Evolutionary conservation across 2,329 filamentous ascomycete genomes (phyloP).

Genomic region (Calonectria fujianensis): DNA sequence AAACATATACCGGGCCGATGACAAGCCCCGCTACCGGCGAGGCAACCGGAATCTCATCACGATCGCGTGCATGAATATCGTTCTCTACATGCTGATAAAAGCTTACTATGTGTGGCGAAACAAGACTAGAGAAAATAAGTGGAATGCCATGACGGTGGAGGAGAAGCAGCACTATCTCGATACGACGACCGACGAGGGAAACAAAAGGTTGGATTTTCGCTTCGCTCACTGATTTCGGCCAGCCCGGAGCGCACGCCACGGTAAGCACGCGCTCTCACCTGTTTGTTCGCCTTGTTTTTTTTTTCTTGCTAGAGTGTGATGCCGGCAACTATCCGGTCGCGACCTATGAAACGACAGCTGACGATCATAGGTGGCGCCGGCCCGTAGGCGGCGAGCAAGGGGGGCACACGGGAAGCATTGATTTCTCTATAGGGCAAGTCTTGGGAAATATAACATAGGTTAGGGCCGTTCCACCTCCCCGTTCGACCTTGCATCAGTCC

Average conservation of each 20-base stretch:
- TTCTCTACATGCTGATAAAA: slow-evolving; percentile 64
- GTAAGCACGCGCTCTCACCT: slow-evolving; percentile 24
- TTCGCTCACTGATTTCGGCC: slow-evolving; percentile 37
- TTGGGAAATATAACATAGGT: slow-evolving; percentile 9
- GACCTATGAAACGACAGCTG: slow-evolving; percentile 22
- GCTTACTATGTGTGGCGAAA: slow-evolving; percentile 64
- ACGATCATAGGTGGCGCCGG: slow-evolving; percentile 26
- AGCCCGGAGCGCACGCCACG: slow-evolving; percentile 28
- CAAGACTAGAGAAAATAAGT: slow-evolving; percentile 34
- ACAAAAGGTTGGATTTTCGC: slow-evolving; percentile 43
- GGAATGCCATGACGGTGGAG: slow-evolving; percentile 40
- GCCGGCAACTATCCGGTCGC: slow-evolving; percentile 37
- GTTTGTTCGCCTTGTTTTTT: slow-evolving; percentile 6
- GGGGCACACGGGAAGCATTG: slow-evolving; percentile 9
- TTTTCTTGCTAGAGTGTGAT: slow-evolving; percentile 1
- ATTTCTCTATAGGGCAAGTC: slow-evolving; percentile 8
- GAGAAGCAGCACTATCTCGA: slow-evolving; percentile 25
- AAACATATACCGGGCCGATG: slow-evolving; percentile 69
- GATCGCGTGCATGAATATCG: slow-evolving; percentile 51
- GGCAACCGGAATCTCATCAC: slow-evolving; percentile 64
- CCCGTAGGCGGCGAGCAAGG: slow-evolving; percentile 15
- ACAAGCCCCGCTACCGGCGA: slow-evolving; percentile 64
- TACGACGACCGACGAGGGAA: slow-evolving; percentile 42
- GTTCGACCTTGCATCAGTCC: slow-evolving; percentile 30
- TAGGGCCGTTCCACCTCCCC: slow-evolving; percentile 39